phyloP scores from a whole-genome alignment of 2,329 filamentous ascomycete species.

The Thelonectria discophora region DNA sequence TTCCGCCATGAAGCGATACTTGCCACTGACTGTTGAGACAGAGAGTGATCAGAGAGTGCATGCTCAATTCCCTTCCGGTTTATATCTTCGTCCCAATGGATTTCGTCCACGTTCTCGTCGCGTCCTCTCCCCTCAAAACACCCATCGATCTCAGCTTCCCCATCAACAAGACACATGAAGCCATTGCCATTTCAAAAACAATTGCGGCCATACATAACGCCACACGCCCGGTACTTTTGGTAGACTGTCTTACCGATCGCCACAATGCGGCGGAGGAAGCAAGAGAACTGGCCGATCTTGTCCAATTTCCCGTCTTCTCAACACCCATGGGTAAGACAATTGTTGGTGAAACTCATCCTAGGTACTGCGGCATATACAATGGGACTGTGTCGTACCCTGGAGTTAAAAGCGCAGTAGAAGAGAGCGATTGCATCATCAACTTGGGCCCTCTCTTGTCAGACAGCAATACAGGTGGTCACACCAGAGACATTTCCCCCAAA shows the following conservation, averaged over 20 bases:
- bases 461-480: conserved; percentile 24
- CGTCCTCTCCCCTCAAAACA: background rate
- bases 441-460: conserved; percentile 20
- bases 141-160: background rate
- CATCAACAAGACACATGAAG: conserved; percentile 1
- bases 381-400: conserved; percentile 24
- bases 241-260: conserved; percentile 20
- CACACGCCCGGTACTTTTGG: conserved; percentile 1
- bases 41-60: conserved; percentile 19
- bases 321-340: conserved; percentile 24
- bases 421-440: conserved; percentile 23
- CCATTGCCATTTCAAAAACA: background rate
- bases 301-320: conserved; percentile 17
- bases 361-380: conserved; percentile 22
- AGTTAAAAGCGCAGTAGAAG: conserved; percentile 16
- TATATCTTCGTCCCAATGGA: conserved; percentile 28
- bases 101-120: conserved; percentile 16
- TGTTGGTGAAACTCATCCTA: conserved; percentile 11
- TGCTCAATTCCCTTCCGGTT: conserved; percentile 14
- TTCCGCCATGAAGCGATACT: background rate
- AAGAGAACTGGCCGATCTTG: conserved; percentile 1
- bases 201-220: background rate
- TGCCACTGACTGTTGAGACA: background rate
- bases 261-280: conserved; percentile 13
- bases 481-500: conserved; percentile 16